Percentiles rank a stretch among this genome's conserved stretches.
Conservation (phyloP, 2,329 filamentous ascomycete species). For the Didymella exigua region DNA sequence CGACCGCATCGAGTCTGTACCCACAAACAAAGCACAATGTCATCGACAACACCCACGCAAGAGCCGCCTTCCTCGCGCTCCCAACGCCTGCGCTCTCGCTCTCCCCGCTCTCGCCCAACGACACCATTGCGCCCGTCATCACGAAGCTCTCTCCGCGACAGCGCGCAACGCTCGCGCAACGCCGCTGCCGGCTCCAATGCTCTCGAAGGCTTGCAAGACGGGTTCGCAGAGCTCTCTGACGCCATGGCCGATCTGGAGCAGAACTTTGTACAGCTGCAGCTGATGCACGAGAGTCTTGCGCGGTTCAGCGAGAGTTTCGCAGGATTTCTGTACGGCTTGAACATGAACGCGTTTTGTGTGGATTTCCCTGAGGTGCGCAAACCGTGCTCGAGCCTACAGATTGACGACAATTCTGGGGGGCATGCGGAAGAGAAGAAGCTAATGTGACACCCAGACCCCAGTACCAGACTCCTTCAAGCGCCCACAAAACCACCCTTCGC, state of each 20-base stretch:
- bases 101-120: slow-evolving; percentile 72
- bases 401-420: no score
- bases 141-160: slow-evolving; percentile 79
- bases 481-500: slow-evolving; percentile 36
- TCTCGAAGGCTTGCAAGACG: slow-evolving; percentile 82
- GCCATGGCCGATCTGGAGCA: slow-evolving; percentile 94
- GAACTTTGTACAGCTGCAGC: slow-evolving; percentile 95
- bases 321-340: slow-evolving; percentile 91
- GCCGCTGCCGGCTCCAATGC: slow-evolving; percentile 64
- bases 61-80: slow-evolving; percentile 28
- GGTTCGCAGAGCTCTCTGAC: slow-evolving; percentile 91
- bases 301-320: slow-evolving; percentile 97
- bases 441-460: slow-evolving; percentile 66
- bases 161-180: slow-evolving; percentile 42
- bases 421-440: neutral
- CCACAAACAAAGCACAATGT: slow-evolving; percentile 16
- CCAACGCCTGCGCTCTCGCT: slow-evolving; percentile 57
- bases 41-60: slow-evolving; percentile 33
- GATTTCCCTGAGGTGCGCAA: slow-evolving; percentile 84
- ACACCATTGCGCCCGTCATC: slow-evolving; percentile 91
- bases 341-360: slow-evolving; percentile 99
- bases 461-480: slow-evolving; percentile 78
- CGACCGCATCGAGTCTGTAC: neutral
- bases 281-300: slow-evolving; percentile 93
- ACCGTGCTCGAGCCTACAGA: neutral